phyloP scores from a whole-genome alignment of 176 grass and related monocot genomes.

The Hyparrhenia diplandra region DNA sequence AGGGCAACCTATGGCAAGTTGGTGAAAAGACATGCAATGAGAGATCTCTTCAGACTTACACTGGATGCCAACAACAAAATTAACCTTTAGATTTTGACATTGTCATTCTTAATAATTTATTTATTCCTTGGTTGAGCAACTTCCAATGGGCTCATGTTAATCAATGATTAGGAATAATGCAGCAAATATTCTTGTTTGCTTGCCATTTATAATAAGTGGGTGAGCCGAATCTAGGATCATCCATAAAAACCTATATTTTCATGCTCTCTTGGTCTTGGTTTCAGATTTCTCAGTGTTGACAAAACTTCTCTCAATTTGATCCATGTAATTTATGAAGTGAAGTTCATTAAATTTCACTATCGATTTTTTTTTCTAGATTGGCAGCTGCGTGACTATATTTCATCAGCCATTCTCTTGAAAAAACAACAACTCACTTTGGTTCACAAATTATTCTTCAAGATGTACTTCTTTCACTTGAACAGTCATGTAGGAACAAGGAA shows the following conservation, averaged over 20 bases:
- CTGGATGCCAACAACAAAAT: conserved; percentile 15
- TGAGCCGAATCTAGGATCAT: background rate
- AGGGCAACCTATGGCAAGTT: conserved; percentile 78
- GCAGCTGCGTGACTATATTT: background rate
- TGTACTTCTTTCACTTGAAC: background rate
- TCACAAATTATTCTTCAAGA: background rate
- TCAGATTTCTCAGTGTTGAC: conserved; percentile 22
- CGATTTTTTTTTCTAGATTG: background rate
- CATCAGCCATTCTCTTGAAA: no score
- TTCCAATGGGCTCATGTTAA: background rate
- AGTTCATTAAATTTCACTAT: background rate
- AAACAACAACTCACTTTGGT: background rate
- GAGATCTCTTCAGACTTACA: conserved; percentile 50
- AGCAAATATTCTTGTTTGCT: conserved; percentile 39
- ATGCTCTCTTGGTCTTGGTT: conserved; percentile 30
- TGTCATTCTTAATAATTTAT: background rate
- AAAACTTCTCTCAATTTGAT: conserved; percentile 9
- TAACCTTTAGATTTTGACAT: conserved; percentile 24
- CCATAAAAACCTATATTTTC: conserved; percentile 29
- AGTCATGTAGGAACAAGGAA: background rate
- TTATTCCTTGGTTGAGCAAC: background rate
- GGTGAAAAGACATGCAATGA: conserved; percentile 78
- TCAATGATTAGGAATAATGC: background rate
- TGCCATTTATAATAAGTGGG: conserved; percentile 1
- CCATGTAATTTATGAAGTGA: background rate